A percentile compares a stretch with the other conserved stretches of the same genome.
Evolutionary conservation across 2,329 filamentous ascomycete species (phyloP).

Genomic region (Calonectria multiphialidica): DNA sequence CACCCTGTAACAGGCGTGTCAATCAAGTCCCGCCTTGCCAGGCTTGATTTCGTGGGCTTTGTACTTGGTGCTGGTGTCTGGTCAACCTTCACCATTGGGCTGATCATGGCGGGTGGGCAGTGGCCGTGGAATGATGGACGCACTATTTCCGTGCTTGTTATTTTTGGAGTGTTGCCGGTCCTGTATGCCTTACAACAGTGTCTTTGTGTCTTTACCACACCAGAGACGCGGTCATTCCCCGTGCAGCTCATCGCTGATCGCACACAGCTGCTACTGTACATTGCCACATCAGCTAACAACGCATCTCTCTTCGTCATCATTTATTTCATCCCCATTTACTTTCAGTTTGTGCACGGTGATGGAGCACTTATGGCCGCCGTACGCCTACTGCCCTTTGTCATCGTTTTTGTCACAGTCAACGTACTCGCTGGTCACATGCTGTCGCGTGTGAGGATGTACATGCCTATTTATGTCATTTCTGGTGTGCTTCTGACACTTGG

Average conservation of each 20-base stretch:
- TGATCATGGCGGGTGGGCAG: conserved; percentile 61
- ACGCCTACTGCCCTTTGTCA: conserved; percentile 56
- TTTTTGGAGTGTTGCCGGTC: conserved; percentile 51
- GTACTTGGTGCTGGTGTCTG: conserved; percentile 56
- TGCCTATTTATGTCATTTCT: not conserved
- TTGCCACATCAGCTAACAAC: not conserved
- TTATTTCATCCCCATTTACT: conserved; percentile 62
- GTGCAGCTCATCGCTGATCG: not conserved
- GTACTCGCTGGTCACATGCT: not conserved
- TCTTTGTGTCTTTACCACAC: not conserved
- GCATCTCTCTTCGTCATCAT: not conserved
- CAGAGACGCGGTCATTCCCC: not conserved
- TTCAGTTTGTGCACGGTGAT: conserved; percentile 62
- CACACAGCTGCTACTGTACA: not conserved
- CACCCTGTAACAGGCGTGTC: conserved; percentile 13
- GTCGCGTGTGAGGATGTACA: not conserved
- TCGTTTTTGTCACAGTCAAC: not conserved
- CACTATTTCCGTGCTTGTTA: conserved; percentile 58
- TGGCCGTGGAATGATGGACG: conserved; percentile 58
- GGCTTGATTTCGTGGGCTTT: conserved; percentile 56
- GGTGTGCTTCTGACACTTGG: not conserved
- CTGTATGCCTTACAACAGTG: conserved; percentile 61
- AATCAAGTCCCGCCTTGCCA: not conserved
- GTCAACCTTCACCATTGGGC: conserved; percentile 57
- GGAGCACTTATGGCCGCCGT: conserved; percentile 53